These are phyloP conservation scores for Fusarium burgessii DNA, from an alignment of 2,329 filamentous ascomycete genomes.

Conservation along the genomic window DNA sequence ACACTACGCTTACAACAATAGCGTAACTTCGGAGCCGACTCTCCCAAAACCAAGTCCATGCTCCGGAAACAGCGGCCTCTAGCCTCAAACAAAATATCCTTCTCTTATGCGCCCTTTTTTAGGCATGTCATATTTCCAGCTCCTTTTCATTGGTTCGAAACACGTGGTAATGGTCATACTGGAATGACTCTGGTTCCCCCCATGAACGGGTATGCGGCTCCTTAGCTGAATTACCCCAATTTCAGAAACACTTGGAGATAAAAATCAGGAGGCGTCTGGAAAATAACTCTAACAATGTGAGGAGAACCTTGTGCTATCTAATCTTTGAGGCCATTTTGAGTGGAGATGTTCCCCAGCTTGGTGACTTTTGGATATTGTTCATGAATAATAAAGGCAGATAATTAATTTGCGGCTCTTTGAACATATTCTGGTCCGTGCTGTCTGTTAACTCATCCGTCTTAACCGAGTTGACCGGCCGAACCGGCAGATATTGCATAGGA, in stretches of 20 bases:
- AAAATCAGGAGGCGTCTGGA: slow-evolving; percentile 2
- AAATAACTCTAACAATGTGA: slow-evolving; percentile 3
- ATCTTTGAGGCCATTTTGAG: neutral
- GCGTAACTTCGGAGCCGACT: slow-evolving; percentile 12
- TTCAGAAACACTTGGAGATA: neutral
- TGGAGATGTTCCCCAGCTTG: slow-evolving; percentile 3
- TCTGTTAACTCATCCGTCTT: slow-evolving; percentile 35
- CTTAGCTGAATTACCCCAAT: slow-evolving; percentile 4
- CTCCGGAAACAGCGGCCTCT: slow-evolving; percentile 21
- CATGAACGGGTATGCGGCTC: slow-evolving; percentile 14
- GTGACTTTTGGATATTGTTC: slow-evolving; percentile 32
- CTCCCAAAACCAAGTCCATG: neutral
- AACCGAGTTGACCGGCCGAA: slow-evolving; percentile 36
- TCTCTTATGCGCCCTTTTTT: slow-evolving; percentile 9
- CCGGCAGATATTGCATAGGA: slow-evolving; percentile 12
- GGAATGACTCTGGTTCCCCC: neutral
- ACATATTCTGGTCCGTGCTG: slow-evolving; percentile 32
- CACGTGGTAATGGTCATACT: slow-evolving; percentile 13
- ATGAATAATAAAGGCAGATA: slow-evolving; percentile 17
- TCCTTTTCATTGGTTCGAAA: neutral
- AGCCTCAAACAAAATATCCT: neutral
- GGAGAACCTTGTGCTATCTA: neutral
- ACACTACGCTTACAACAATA: neutral
- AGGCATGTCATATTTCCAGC: neutral
- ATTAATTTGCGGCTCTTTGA: slow-evolving; percentile 25